Conservation (phyloP, 495 filamentous ascomycete species). For the Gamarada debralockiae region DNA sequence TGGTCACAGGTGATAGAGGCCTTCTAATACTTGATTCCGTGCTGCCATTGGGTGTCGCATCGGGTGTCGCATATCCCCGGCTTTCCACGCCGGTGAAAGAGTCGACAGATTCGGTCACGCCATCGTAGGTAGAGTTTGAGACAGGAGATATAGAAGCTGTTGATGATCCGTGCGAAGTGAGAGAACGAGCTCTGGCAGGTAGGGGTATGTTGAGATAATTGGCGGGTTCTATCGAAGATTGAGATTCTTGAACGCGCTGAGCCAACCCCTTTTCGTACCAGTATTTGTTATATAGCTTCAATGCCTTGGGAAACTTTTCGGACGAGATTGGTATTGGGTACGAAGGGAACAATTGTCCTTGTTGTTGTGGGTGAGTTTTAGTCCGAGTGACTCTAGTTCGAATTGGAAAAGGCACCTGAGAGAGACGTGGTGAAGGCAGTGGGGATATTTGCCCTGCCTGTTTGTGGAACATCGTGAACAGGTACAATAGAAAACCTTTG, state of each 20-base stretch:
- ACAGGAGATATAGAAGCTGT: slow-evolving; percentile 10
- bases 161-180: slow-evolving; percentile 9
- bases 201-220: background rate
- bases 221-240: slow-evolving; percentile 5
- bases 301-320: slow-evolving; percentile 16
- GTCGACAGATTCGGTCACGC: slow-evolving; percentile 18
- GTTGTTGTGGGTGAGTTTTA: no score
- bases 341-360: background rate
- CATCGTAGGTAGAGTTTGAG: slow-evolving; percentile 12
- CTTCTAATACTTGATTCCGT: slow-evolving; percentile 9
- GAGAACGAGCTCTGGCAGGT: background rate
- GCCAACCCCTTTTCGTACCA: slow-evolving; percentile 6
- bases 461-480: no score
- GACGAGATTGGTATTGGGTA: slow-evolving; percentile 19
- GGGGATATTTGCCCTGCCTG: no score
- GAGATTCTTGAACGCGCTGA: slow-evolving; percentile 1
- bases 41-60: no score
- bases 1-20: slow-evolving; percentile 4
- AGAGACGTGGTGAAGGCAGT: no score
- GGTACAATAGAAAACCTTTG: no score
- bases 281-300: slow-evolving; percentile 16
- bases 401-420: no score
- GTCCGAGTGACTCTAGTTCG: no score
- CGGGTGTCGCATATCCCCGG: slow-evolving; percentile 5
- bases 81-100: slow-evolving; percentile 19